Conservation (phyloP, 768 basidiomycete species). For the Boletus reticuloceps region DNA sequence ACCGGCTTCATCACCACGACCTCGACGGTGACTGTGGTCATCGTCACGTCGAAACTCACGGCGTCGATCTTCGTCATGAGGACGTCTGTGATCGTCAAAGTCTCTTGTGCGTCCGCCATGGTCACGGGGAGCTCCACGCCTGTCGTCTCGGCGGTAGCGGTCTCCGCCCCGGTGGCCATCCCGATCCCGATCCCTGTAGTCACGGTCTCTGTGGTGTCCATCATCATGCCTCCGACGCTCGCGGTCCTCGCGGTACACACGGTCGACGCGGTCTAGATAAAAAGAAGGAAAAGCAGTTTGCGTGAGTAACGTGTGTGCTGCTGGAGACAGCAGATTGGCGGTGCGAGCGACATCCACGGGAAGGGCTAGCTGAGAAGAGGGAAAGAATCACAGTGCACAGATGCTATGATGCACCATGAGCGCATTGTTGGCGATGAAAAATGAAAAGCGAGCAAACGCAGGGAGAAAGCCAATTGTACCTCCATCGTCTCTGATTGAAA, state of each 20-base stretch:
- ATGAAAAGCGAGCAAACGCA: slow-evolving; percentile 27
- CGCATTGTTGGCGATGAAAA: slow-evolving; percentile 48
- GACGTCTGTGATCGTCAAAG: slow-evolving; percentile 43
- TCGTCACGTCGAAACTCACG: slow-evolving; percentile 46
- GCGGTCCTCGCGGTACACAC: slow-evolving; percentile 64
- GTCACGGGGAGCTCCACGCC: slow-evolving; percentile 47
- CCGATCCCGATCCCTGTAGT: slow-evolving; percentile 46
- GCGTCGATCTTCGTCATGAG: slow-evolving; percentile 52
- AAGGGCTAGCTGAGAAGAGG: slow-evolving; percentile 60
- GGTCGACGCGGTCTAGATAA: slow-evolving; percentile 43
- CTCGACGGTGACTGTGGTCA: slow-evolving; percentile 29
- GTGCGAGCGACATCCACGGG: slow-evolving; percentile 37
- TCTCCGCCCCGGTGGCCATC: slow-evolving; percentile 35
- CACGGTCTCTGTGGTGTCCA: slow-evolving; percentile 51
- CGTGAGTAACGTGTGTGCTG: slow-evolving; percentile 51
- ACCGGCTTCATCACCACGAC: slow-evolving; percentile 42
- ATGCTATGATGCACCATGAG: slow-evolving; percentile 59
- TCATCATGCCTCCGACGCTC: slow-evolving; percentile 64
- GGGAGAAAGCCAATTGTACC: slow-evolving; percentile 33
- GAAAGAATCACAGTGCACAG: slow-evolving; percentile 45
- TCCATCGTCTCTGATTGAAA: slow-evolving; percentile 33
- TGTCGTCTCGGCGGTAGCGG: slow-evolving; percentile 45
- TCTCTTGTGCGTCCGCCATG: slow-evolving; percentile 47
- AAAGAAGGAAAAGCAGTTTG: slow-evolving; percentile 44
- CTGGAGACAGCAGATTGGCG: slow-evolving; percentile 41